Conservation (phyloP, 768 basidiomycete species). For the Russula foetens region DNA sequence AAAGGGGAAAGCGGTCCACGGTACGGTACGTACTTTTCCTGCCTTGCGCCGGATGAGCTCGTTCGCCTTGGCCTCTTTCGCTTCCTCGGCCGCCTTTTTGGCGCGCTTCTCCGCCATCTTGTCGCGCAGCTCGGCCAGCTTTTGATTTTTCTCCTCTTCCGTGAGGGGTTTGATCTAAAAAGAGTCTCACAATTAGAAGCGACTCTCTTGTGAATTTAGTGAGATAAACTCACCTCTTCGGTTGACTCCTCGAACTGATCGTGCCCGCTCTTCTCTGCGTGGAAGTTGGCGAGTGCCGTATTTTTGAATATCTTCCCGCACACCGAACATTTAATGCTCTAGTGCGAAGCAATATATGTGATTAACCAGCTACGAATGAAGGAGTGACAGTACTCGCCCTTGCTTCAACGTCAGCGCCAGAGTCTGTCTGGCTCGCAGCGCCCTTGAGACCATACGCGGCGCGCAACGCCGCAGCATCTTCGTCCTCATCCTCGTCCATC, state of each 20-base stretch:
- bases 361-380: background rate
- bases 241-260: slow-evolving; percentile 93
- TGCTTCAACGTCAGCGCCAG: slow-evolving; percentile 44
- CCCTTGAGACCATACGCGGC: slow-evolving; percentile 38
- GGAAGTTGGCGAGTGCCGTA: slow-evolving; percentile 82
- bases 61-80: slow-evolving; percentile 61
- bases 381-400: slow-evolving; percentile 39
- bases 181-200: background rate
- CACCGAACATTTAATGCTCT: slow-evolving; percentile 80
- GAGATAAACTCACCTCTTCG: slow-evolving; percentile 59
- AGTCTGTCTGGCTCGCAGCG: slow-evolving; percentile 25
- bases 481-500: slow-evolving; percentile 64
- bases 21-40: slow-evolving; percentile 49
- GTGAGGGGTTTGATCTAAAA: slow-evolving; percentile 84
- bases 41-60: slow-evolving; percentile 79
- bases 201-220: background rate
- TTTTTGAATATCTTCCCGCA: slow-evolving; percentile 85
- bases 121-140: slow-evolving; percentile 65
- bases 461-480: slow-evolving; percentile 57
- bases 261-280: slow-evolving; percentile 93
- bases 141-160: slow-evolving; percentile 85
- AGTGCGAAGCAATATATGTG: background rate
- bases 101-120: slow-evolving; percentile 80
- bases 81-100: slow-evolving; percentile 62
- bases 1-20: too few species aligned